Evolutionary conservation across 192 early-diverging fungal species (phyloP), one percentile per base, ranked within the genome.

Genomic region (Cladochytrium replicatum): DNA sequence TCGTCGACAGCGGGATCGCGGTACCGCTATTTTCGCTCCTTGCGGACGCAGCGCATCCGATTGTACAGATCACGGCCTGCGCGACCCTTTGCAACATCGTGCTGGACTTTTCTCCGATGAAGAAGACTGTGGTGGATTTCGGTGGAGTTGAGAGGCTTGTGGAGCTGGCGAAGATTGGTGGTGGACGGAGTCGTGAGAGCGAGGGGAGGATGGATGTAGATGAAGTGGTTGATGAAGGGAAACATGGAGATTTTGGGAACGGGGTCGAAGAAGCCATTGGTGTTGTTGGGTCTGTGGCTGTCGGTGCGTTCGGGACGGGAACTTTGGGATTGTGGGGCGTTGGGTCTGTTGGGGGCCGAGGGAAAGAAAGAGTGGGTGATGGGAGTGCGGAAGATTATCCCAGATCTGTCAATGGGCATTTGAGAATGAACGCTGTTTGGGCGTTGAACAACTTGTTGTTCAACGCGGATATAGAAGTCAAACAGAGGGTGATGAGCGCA

Each of bases 61-160:
- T 71, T 6, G 84, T 89, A 0, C 77, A 80, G 30, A 69, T 74
- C 24, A 69, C 67, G 8, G 87, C 86, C 2, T 80, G 74, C 29
- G 89, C 83, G 4, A 81, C 84, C 0, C 54, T 93, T 0, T 90
- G 89, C 61, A 93, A 93, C 43, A 72, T 93, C 32, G 82, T 86
- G 5, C 54, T 93, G 19, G 88, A 89, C 41, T 86, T 92, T 43
- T 82, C 83, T 6, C 86, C 89, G 0, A 86, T 89, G 85, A 72
- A 71, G 43, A 57, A 67, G 63, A 74, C 61, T 4, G 72, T 89
- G 3, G 63, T 92, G 52, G 87, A 89, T 21, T 61, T 61, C 8
- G 82, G 83, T 2, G 82, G 79, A 4, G 74, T 92, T 2, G 71
- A 81, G 31, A 68, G 69, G n/a, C 70, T 89, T 50, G 81, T 85